Percentiles rank a stretch among this genome's conserved stretches.
Conservation (phyloP, 306 rosid genomes). For the Cucumis hystrix region DNA sequence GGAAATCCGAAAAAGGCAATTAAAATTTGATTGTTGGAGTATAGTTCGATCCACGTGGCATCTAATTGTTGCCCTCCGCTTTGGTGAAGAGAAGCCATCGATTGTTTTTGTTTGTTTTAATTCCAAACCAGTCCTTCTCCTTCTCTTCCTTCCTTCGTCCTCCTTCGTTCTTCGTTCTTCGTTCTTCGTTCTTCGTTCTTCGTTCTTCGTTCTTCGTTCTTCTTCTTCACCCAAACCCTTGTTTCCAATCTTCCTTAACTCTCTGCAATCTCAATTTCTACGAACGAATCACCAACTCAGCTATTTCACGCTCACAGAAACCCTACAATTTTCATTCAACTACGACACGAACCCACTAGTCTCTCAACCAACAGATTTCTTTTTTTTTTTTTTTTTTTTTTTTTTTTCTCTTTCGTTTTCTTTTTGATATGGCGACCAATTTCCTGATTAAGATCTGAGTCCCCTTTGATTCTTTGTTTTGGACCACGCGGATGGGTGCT, state of each 20-base stretch:
- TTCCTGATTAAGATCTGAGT: constrained; percentile 34
- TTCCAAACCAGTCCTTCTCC: background rate
- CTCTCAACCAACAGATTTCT: background rate
- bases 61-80: background rate
- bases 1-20: background rate
- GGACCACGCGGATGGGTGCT: constrained; percentile 69
- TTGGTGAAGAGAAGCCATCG: background rate
- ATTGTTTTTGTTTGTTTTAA: background rate
- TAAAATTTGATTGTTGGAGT: background rate
- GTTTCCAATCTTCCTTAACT: background rate
- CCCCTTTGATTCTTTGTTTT: constrained; percentile 16
- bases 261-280: background rate
- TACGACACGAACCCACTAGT: background rate
- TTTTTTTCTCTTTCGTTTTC: too few species aligned
- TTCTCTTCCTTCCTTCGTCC: background rate
- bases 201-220: background rate
- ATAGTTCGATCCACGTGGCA: constrained; percentile 5
- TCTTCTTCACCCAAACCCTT: background rate
- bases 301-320: background rate
- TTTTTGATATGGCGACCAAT: background rate
- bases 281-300: background rate
- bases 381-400: background rate
- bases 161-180: background rate
- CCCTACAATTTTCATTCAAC: background rate
- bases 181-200: background rate